Evolutionary conservation across 805 yeast genomes (phyloP), one percentile per base, ranked within the genome.

Genomic region (Lachancea thermotolerans): DNA sequence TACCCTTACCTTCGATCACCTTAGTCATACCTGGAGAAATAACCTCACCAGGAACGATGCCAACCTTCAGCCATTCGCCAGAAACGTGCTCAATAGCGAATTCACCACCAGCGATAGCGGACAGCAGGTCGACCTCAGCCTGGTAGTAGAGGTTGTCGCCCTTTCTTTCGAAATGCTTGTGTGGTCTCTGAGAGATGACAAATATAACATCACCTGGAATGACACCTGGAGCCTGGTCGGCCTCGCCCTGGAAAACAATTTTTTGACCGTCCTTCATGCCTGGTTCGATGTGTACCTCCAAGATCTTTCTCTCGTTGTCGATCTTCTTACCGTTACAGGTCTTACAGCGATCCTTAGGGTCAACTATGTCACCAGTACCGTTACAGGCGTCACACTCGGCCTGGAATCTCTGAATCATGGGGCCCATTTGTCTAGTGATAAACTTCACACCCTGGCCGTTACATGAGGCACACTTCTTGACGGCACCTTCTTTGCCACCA

Each of bases 341-440:
- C 57, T 78, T 78, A 80, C 99, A 93, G 61, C 89, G 78, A 70
- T 88, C 96, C 72, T 84, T 84, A 44, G 90, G 76, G 65, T 84
- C 81, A 62, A 89, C 78, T 53, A 83, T 84, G 67, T 85, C 91
- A 66, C 99, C 99, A 49, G 83, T 75, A 64, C 98, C 99, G 54
- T 79, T 71, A 81, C 99, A 93, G 48, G 70, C 82, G 56, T 85
- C 91, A 84, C 99, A 93, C 44, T 80, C 81, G 38, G 95, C 81
- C 73, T 93, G 98, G 80, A 86, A 86, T 76, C 96, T 85, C 74
- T 93, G 99, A 61, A 93, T 85, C 90, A 93, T 88, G 55, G 96
- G 96, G 58, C 99, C 99, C 96, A 93, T 90, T 71, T 93, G 98
- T 74, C 95, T 85, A 43, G 96, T 87, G 55, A 89, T 84, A 54